Percentiles rank a stretch among this genome's conserved stretches.
phyloP scores from a whole-genome alignment of 2,329 filamentous ascomycete genomes.

The Zymoseptoria pseudotritici region DNA sequence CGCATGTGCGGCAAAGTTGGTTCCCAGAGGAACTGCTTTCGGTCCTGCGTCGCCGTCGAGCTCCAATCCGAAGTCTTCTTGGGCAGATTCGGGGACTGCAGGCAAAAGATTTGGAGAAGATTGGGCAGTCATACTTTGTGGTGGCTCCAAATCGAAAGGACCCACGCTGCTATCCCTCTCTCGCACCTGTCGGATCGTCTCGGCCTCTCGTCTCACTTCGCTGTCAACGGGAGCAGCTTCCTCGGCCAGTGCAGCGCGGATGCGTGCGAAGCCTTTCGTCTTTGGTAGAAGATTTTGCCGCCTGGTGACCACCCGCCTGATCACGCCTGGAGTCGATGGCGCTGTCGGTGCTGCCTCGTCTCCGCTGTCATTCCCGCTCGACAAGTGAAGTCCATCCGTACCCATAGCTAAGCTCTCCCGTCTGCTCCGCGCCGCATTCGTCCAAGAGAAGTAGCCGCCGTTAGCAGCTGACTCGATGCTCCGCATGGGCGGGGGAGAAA shows the following conservation, averaged over 20 bases:
- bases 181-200: constrained; percentile 89
- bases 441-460: constrained; percentile 28
- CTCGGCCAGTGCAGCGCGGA: constrained; percentile 80
- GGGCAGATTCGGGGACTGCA: constrained; percentile 48
- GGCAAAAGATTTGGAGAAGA: constrained; percentile 61
- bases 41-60: constrained; percentile 22
- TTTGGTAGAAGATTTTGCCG: constrained; percentile 89
- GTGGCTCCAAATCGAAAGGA: constrained; percentile 30
- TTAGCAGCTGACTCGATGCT: constrained; percentile 47
- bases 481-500: constrained; percentile 63
- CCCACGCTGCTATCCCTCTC: constrained; percentile 62
- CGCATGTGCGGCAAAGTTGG: constrained; percentile 68
- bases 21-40: constrained; percentile 42
- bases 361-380: constrained; percentile 69
- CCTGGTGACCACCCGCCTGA: constrained; percentile 74
- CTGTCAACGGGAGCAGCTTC: constrained; percentile 81
- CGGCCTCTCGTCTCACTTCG: constrained; percentile 82
- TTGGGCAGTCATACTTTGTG: constrained; percentile 50
- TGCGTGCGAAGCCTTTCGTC: constrained; percentile 89
- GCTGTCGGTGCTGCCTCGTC: constrained; percentile 51
- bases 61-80: constrained; percentile 66
- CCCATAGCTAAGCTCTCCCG: constrained; percentile 87
- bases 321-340: constrained; percentile 60
- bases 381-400: constrained; percentile 79
- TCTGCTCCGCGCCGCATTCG: constrained; percentile 43